These are phyloP conservation scores for Discostella stelligeroides DNA, from an alignment of 108 stramenopile genomes.

Conservation along the genomic window DNA sequence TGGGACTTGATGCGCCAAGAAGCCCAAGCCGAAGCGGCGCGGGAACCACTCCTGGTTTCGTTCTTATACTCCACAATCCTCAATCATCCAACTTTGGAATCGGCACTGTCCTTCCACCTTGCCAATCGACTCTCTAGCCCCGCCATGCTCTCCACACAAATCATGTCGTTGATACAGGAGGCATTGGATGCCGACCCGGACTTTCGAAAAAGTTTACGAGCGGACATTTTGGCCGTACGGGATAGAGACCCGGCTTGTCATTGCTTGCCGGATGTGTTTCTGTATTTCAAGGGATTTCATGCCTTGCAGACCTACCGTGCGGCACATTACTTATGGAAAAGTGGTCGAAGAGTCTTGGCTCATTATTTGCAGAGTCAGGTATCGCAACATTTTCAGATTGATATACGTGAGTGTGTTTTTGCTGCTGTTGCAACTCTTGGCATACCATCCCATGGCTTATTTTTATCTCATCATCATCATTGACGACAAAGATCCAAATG, in stretches of 20 bases:
- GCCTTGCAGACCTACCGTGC: slow-evolving; percentile 87
- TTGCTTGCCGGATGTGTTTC: slow-evolving; percentile 51
- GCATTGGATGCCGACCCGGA: slow-evolving; percentile 52
- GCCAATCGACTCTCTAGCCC: slow-evolving; percentile 73
- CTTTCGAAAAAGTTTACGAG: slow-evolving; percentile 63
- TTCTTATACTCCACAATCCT: slow-evolving; percentile 86
- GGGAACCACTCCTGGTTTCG: slow-evolving; percentile 83
- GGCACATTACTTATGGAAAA: slow-evolving; percentile 72
- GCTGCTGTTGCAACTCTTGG: slow-evolving; percentile 56
- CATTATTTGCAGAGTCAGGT: slow-evolving; percentile 82
- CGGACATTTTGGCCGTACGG: slow-evolving; percentile 76
- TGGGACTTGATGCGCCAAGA: slow-evolving; percentile 77
- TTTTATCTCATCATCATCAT: no score
- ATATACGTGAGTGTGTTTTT: slow-evolving; percentile 56
- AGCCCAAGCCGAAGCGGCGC: slow-evolving; percentile 67
- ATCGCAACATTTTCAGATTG: slow-evolving; percentile 82
- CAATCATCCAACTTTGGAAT: slow-evolving; percentile 82
- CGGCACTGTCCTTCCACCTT: slow-evolving; percentile 79
- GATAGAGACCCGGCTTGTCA: slow-evolving; percentile 79
- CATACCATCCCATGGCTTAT: no score
- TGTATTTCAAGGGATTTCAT: slow-evolving; percentile 93
- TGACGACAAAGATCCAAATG: no score
- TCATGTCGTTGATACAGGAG: slow-evolving; percentile 70
- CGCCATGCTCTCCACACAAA: slow-evolving; percentile 73
- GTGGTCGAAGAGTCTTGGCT: slow-evolving; percentile 58